Conservation (phyloP, 768 basidiomycete species). For the Cubamyces lactineus region DNA sequence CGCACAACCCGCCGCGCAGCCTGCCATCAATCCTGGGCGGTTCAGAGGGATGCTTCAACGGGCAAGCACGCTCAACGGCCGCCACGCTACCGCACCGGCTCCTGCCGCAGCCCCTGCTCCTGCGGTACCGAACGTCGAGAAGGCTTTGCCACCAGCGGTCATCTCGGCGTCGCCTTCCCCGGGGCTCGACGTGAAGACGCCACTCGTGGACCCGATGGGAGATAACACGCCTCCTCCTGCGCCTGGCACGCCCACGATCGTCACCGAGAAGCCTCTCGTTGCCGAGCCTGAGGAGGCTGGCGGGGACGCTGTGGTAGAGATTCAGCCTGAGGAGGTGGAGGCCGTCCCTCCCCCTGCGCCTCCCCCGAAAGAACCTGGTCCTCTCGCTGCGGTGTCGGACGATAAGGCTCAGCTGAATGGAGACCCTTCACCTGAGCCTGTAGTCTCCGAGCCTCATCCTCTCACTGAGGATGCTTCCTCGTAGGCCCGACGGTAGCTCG, state of each 20-base stretch:
- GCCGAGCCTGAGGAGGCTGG: slow-evolving; percentile 12
- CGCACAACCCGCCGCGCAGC: slow-evolving; percentile 13
- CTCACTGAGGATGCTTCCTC: not conserved
- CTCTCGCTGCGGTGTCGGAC: not conserved
- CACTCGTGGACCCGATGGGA: slow-evolving; percentile 21
- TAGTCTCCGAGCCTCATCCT: not conserved
- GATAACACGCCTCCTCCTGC: slow-evolving; percentile 16
- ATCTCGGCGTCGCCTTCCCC: slow-evolving; percentile 22
- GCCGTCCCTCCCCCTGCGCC: slow-evolving; percentile 15
- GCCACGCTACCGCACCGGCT: slow-evolving; percentile 5
- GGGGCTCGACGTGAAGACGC: slow-evolving; percentile 2
- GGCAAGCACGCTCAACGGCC: slow-evolving; percentile 27
- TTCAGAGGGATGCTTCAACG: slow-evolving; percentile 33
- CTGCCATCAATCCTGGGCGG: slow-evolving; percentile 19
- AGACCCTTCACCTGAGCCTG: not conserved
- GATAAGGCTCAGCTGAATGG: not conserved
- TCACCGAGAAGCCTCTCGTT: slow-evolving; percentile 19
- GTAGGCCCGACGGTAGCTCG: not conserved
- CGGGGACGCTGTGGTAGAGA: not conserved
- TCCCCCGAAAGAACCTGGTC: slow-evolving; percentile 12
- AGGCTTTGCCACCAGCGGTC: slow-evolving; percentile 28
- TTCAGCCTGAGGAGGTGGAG: not conserved
- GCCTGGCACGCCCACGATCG: not conserved
- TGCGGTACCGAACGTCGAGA: slow-evolving; percentile 32
- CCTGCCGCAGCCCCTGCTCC: slow-evolving; percentile 3